A percentile compares a stretch with the other conserved stretches of the same genome.
These are phyloP conservation scores for Phytopythium kandeliae DNA, from an alignment of 352 stramenopile genomes.

Conservation along the genomic window DNA sequence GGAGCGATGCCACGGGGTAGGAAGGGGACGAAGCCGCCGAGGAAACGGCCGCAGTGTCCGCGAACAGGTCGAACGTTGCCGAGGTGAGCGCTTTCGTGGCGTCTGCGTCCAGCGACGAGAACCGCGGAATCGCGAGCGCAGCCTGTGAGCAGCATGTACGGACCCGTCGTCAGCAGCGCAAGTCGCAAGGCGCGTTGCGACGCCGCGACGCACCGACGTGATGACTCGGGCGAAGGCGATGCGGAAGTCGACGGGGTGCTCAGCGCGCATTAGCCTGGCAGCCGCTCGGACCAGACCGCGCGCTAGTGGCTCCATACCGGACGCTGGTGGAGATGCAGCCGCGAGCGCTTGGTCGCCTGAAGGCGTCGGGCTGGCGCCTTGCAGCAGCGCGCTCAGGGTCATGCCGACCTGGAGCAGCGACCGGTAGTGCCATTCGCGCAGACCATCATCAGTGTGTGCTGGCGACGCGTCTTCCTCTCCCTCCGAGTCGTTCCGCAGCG, in stretches of 20 bases:
- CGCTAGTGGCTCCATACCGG: neutral
- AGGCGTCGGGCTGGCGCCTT: neutral
- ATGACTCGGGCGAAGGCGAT: constrained; percentile 31
- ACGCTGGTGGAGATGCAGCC: neutral
- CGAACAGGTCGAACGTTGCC: constrained; percentile 32
- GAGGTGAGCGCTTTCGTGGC: constrained; percentile 22
- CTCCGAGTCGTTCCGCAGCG: neutral
- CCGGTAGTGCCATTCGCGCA: constrained; percentile 15
- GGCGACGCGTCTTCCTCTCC: constrained; percentile 2
- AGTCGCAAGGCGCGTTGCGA: neutral
- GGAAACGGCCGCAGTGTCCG: constrained; percentile 16
- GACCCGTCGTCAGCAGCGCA: neutral
- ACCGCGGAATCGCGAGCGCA: neutral
- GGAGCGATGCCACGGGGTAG: neutral
- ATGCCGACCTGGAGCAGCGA: constrained; percentile 19
- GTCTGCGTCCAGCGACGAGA: constrained; percentile 13
- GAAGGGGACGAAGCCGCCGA: neutral
- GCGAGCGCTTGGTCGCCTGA: neutral
- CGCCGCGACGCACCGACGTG: constrained; percentile 19
- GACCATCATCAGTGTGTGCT: neutral
- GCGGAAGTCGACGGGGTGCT: constrained; percentile 32
- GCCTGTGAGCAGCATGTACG: neutral
- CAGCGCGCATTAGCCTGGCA: constrained; percentile 17
- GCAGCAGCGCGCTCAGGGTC: constrained; percentile 17
- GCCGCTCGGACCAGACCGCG: neutral